These are phyloP conservation scores for Fusarium bulbicola DNA, from an alignment of 2,329 filamentous ascomycete genomes.

Conservation along the genomic window DNA sequence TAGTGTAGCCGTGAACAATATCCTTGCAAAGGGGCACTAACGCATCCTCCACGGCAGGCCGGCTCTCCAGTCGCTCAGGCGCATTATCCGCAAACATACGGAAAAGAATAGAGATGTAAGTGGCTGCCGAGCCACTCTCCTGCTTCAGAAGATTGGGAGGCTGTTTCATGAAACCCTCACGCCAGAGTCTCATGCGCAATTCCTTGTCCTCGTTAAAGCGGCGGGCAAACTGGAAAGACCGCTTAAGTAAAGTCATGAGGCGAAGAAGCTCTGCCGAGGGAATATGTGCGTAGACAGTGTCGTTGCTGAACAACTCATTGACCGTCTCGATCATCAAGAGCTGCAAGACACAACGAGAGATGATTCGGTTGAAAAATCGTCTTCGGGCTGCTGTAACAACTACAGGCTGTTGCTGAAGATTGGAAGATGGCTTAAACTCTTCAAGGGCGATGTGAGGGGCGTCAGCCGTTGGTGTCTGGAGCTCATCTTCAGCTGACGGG, in stretches of 20 bases:
- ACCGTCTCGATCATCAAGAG: conserved; percentile 99
- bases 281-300: conserved; percentile 92
- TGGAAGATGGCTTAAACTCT: conserved; percentile 83
- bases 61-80: conserved; percentile 80
- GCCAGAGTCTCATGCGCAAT: conserved; percentile 90
- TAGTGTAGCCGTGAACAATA: conserved; percentile 86
- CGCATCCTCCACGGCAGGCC: conserved; percentile 86
- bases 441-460: conserved; percentile 68
- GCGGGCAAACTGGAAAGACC: conserved; percentile 95
- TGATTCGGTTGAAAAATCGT: conserved; percentile 98
- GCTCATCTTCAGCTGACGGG: conserved; percentile 48
- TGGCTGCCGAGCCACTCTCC: conserved; percentile 89
- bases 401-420: conserved; percentile 85
- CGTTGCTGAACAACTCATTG: conserved; percentile 97
- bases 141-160: conserved; percentile 98
- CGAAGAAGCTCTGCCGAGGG: conserved; percentile 89
- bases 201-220: conserved; percentile 99
- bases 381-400: conserved; percentile 92
- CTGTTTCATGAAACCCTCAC: conserved; percentile 99
- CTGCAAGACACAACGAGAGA: conserved; percentile 96
- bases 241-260: conserved; percentile 93
- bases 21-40: conserved; percentile 95
- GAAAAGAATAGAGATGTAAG: conserved; percentile 95
- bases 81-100: conserved; percentile 95
- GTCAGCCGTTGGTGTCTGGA: conserved; percentile 45